Evolutionary conservation across 2,329 filamentous ascomycete species (phyloP), one percentile per base, ranked within the genome.

Genomic region (Neopestalotiopsis rosae): DNA sequence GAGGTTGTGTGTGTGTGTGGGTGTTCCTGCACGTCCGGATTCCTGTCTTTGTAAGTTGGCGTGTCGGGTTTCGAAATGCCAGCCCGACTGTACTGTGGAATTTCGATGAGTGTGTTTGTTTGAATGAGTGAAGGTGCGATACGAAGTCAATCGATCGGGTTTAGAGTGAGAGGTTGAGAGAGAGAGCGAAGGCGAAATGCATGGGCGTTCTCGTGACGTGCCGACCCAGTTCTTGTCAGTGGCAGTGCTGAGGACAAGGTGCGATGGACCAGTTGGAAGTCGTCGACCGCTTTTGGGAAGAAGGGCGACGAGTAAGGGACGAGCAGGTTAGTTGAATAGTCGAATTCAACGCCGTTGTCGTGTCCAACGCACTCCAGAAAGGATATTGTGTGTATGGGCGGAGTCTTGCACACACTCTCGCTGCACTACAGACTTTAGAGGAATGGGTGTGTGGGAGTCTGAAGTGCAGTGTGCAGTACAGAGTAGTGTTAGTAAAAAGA

Each of bases 91-190:
- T 40, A 49, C 62, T 28, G 20, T 40, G 17, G 52, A 67, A 34
- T 32, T 63, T 28, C 24, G 32, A 45, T 13, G 28, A 30, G 24
- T 28, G 24, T 66, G 34, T 6, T 6, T 38, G 34, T 38, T 38
- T 38, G 34, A 67, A 67, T 24, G 65, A 67, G 65, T 40, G 65
- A 67, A 17, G 65, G 17, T 32, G 56, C 65, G 65, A 67, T 67
- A 32, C 65, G 65, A 67, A 67, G 34, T 67, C 65, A 67, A 67
- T 67, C 65, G 65, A 59, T 67, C 65, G 65, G 24, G 52, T 32
- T 12, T 28, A 57, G 30, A 12, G 56, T 14, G 32, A 40, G 32
- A 24, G 49, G 59, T 52, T 52, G 17, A n/a, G 45, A 17, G 45
- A 52, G 45, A n/a, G 45, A 52, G 7, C 20, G 20, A 20, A 17